Evolutionary conservation across 2,329 filamentous ascomycete species (phyloP).

Genomic region (Chalaropsis thielavioides): DNA sequence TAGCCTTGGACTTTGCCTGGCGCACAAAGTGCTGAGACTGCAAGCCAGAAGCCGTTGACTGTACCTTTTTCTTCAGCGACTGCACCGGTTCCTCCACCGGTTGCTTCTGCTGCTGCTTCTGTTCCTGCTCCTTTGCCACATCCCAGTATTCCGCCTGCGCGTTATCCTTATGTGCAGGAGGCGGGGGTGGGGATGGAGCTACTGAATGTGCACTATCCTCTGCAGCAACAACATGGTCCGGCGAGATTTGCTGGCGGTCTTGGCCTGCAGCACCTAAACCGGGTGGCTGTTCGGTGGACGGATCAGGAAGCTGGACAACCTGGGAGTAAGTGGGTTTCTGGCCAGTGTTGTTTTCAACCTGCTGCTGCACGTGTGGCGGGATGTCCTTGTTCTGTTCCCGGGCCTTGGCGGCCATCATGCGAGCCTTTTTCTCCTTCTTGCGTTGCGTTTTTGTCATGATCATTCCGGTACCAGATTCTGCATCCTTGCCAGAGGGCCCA

Average conservation of each 20-base stretch:
- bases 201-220: constrained; percentile 6
- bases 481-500: not conserved
- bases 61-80: not conserved
- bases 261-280: not conserved
- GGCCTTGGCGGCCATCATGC: not conserved
- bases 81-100: too few species aligned
- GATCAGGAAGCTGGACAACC: not conserved
- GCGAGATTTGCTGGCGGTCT: not conserved
- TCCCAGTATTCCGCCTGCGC: constrained; percentile 6
- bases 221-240: not conserved
- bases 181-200: not conserved
- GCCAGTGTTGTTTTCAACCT: not conserved
- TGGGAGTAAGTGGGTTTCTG: not conserved
- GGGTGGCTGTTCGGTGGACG: not conserved
- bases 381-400: not conserved
- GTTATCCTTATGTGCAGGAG: not conserved
- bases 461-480: not conserved
- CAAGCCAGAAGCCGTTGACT: not conserved
- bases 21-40: not conserved
- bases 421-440: constrained; percentile 7
- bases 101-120: not conserved
- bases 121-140: not conserved
- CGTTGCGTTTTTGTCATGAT: not conserved
- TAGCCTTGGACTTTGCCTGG: not conserved
- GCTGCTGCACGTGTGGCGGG: not conserved